phyloP scores from a whole-genome alignment of 176 grass and related monocot genomes.

The Eragrostis nindensis region DNA sequence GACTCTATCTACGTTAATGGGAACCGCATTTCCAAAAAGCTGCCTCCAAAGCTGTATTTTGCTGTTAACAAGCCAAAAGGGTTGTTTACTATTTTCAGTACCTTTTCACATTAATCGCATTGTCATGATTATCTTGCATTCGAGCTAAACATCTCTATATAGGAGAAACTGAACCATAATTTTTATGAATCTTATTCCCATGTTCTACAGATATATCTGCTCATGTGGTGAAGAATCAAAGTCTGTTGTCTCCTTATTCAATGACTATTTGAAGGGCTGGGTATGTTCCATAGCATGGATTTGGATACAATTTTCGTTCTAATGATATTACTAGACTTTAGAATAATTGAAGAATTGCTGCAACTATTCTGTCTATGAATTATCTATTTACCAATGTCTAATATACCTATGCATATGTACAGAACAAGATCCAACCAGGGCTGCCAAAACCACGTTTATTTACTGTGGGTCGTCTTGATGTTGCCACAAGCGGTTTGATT shows the following conservation, averaged over 20 bases:
- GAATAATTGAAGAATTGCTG: not conserved
- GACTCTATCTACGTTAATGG: conserved; percentile 96
- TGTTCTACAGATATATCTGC: conserved; percentile 83
- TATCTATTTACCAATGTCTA: conserved; percentile 8
- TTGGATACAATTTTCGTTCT: not conserved
- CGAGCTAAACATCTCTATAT: not conserved
- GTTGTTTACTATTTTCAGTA: conserved; percentile 49
- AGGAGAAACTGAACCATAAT: conserved; percentile 17
- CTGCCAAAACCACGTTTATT: conserved; percentile 87
- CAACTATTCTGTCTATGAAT: not conserved
- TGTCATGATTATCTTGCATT: not conserved
- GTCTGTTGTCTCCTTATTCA: conserved; percentile 82
- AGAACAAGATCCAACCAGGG: conserved; percentile 79
- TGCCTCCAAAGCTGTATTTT: conserved; percentile 90
- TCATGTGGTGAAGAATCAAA: conserved; percentile 80
- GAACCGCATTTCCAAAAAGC: conserved; percentile 81
- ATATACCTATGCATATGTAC: conserved; percentile 42
- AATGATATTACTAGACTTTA: conserved; percentile 3
- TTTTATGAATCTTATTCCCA: conserved; percentile 33
- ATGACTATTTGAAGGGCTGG: conserved; percentile 83
- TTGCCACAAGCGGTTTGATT: conserved; percentile 91
- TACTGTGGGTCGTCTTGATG: conserved; percentile 93
- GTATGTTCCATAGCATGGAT: conserved; percentile 58
- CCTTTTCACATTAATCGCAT: not conserved
- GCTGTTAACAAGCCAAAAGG: conserved; percentile 96